Evolutionary conservation across 305 asterid genomes (phyloP).

Genomic region (Fraxinus platypoda): DNA sequence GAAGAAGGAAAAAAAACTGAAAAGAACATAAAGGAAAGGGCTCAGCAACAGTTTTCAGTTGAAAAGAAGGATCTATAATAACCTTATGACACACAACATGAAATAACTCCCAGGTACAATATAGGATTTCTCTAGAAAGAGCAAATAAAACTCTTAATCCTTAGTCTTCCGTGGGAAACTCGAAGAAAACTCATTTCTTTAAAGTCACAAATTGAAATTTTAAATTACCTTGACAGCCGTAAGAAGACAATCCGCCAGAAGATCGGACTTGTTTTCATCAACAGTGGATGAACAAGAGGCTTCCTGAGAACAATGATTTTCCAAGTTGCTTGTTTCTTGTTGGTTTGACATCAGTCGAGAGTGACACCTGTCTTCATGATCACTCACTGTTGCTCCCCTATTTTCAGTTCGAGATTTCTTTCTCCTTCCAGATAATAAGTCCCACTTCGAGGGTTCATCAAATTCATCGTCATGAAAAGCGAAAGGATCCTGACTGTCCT

Average conservation of each 20-base stretch:
- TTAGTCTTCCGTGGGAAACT: not conserved
- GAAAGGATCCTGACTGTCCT: slow-evolving; percentile 71
- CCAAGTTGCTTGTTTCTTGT: slow-evolving; percentile 48
- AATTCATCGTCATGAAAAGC: slow-evolving; percentile 68
- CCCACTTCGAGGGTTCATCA: slow-evolving; percentile 82
- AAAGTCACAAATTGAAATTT: slow-evolving; percentile 7
- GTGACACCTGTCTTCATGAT: slow-evolving; percentile 31
- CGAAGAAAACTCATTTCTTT: slow-evolving; percentile 16
- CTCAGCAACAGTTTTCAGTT: not conserved
- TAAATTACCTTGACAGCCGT: slow-evolving; percentile 76
- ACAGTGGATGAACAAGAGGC: slow-evolving; percentile 52
- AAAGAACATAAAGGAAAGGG: not conserved
- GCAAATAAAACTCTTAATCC: not conserved
- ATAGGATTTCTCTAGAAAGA: not conserved
- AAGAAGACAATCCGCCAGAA: slow-evolving; percentile 83
- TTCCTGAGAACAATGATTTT: slow-evolving; percentile 43
- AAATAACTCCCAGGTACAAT: not conserved
- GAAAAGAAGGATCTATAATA: not conserved
- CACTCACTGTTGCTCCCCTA: slow-evolving; percentile 32
- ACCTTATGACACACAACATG: not conserved
- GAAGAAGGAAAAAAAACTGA: not conserved
- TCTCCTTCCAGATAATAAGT: slow-evolving; percentile 54
- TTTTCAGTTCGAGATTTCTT: slow-evolving; percentile 36
- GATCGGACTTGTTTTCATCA: slow-evolving; percentile 51
- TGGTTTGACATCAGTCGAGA: slow-evolving; percentile 39